Evolutionary conservation across 225 moss, liverwort and hornwort genomes (phyloP).

Genomic region (Physcomitrium patens): DNA sequence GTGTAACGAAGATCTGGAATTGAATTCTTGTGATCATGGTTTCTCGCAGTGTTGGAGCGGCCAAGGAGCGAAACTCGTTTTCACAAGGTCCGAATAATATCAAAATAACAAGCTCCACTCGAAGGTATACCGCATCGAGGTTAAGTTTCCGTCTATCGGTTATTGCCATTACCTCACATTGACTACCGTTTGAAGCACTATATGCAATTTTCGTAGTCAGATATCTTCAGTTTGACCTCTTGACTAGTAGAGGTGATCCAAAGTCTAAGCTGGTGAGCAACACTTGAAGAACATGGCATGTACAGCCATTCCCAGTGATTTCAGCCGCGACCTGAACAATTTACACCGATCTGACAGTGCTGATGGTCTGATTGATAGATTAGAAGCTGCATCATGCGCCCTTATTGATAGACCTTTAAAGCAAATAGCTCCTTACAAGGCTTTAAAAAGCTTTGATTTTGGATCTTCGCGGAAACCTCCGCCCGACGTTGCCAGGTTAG

Average conservation of each 20-base stretch:
- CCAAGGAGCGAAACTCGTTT: conserved; percentile 12
- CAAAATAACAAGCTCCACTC: conserved; percentile 13
- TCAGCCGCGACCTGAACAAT: conserved; percentile 12
- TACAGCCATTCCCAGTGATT: background rate
- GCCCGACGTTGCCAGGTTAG: conserved; percentile 36
- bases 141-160: background rate
- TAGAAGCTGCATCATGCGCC: conserved; percentile 23
- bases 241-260: conserved; percentile 5
- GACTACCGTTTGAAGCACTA: conserved; percentile 1
- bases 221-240: conserved; percentile 10
- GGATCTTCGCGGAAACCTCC: conserved; percentile 26
- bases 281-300: conserved; percentile 1
- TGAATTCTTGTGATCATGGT: conserved; percentile 6
- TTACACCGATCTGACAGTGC: conserved; percentile 25
- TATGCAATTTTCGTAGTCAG: background rate
- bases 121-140: conserved; percentile 22
- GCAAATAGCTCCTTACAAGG: conserved; percentile 28
- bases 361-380: conserved; percentile 35
- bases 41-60: conserved; percentile 19
- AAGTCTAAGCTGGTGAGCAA: conserved; percentile 2
- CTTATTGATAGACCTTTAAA: conserved; percentile 29
- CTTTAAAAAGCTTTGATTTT: conserved; percentile 39
- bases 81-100: conserved; percentile 16
- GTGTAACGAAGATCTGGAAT: conserved; percentile 7
- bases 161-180: background rate